phyloP scores from a whole-genome alignment of 345 rosid species.

The Angophora floribunda region DNA sequence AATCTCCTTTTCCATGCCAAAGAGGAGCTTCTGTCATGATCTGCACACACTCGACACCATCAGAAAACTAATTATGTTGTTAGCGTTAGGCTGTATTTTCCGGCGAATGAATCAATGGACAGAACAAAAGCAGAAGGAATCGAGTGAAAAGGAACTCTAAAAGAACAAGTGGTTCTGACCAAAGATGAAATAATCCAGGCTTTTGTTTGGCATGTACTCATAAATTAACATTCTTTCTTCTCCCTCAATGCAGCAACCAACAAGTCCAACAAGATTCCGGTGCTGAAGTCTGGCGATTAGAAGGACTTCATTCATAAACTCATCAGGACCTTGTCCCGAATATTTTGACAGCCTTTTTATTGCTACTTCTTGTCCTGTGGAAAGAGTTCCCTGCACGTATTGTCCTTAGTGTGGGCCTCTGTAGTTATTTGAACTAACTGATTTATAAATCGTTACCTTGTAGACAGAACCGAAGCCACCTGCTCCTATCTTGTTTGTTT shows the following conservation, averaged over 20 bases:
- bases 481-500: neutral
- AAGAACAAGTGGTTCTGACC: neutral
- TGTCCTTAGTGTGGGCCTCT: neutral
- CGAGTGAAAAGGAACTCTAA: too few relatives aligned
- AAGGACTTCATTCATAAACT: conserved; percentile 25
- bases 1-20: too few relatives aligned
- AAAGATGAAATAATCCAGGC: conserved; percentile 19
- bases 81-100: too few relatives aligned
- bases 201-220: conserved; percentile 21
- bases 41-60: neutral
- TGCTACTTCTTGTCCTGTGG: neutral
- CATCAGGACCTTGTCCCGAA: neutral
- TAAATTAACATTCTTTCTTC: conserved; percentile 21
- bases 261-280: conserved; percentile 25
- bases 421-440: neutral
- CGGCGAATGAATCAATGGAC: too few relatives aligned
- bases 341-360: neutral
- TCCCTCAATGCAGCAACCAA: conserved; percentile 16
- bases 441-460: neutral
- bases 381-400: neutral
- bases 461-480: neutral
- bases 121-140: too few relatives aligned
- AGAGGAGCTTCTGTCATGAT: conserved; percentile 6
- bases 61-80: too few relatives aligned
- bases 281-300: conserved; percentile 32